Conservation (phyloP, 495 filamentous ascomycete genomes). For the Pyrenopolyporus hunteri region DNA sequence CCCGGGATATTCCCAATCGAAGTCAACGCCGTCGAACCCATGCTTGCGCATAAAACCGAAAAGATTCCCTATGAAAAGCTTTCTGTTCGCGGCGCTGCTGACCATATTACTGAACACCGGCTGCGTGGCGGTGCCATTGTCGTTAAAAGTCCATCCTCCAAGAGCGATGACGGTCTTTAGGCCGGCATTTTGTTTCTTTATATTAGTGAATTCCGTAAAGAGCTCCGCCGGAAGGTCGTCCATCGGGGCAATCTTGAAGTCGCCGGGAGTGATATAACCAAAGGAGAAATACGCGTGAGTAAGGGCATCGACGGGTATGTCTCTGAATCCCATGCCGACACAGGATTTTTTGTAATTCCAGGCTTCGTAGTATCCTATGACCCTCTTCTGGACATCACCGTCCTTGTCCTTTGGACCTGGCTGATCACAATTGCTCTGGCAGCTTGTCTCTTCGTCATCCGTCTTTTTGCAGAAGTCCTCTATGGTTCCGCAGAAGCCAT, state of each 20-base stretch:
- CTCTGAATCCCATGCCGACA: not conserved
- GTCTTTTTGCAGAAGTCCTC: slow-evolving; percentile 50
- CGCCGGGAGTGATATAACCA: not conserved
- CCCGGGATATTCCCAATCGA: slow-evolving; percentile 61
- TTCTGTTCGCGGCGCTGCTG: slow-evolving; percentile 36
- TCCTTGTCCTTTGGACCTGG: not conserved
- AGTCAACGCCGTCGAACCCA: slow-evolving; percentile 61
- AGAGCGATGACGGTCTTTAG: not conserved
- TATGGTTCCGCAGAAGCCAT: slow-evolving; percentile 51
- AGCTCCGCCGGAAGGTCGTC: not conserved
- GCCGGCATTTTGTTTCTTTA: not conserved
- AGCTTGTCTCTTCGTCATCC: not conserved
- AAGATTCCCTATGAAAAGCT: slow-evolving; percentile 50
- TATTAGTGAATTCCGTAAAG: not conserved
- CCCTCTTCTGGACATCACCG: not conserved
- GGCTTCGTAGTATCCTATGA: not conserved
- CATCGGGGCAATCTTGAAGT: not conserved
- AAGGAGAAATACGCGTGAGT: not conserved
- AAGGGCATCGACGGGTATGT: not conserved
- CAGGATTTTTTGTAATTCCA: not conserved
- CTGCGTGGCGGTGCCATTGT: slow-evolving; percentile 46
- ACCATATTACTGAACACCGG: slow-evolving; percentile 46
- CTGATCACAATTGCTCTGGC: slow-evolving; percentile 35
- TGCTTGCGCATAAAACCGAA: slow-evolving; percentile 51
- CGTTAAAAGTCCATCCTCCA: slow-evolving; percentile 56